These are phyloP conservation scores for Saccharomycopsis fermentans DNA, from an alignment of 805 yeast genomes.

Conservation along the genomic window DNA sequence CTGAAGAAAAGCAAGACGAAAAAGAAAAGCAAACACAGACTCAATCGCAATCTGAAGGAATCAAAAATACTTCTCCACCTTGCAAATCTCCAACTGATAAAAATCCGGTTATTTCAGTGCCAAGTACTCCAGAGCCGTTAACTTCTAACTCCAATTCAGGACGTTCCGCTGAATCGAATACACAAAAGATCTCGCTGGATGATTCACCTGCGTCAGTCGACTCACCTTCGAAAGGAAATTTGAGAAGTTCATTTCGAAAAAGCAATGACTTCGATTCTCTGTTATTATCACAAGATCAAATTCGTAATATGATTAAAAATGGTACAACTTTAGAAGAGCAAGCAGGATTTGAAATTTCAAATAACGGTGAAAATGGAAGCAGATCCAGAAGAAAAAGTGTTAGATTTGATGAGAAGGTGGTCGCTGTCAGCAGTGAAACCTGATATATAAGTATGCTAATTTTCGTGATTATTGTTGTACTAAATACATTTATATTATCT, in stretches of 20 bases:
- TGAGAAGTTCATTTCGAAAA: conserved; percentile 18
- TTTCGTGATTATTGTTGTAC: too few species aligned
- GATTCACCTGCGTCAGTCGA: background rate
- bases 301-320: conserved; percentile 37
- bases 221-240: conserved; percentile 10
- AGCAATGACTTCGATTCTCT: conserved; percentile 2
- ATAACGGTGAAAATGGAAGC: conserved; percentile 18
- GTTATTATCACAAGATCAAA: conserved; percentile 26
- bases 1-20: conserved; percentile 31
- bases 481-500: too few species aligned
- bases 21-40: conserved; percentile 39
- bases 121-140: conserved; percentile 26
- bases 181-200: too few species aligned
- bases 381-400: conserved; percentile 47
- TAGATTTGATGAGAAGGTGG: conserved; percentile 52
- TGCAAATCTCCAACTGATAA: background rate
- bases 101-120: background rate
- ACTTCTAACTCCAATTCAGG: background rate
- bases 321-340: conserved; percentile 40
- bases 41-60: conserved; percentile 19
- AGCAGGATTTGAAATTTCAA: conserved; percentile 27
- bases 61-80: background rate
- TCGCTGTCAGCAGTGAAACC: conserved; percentile 30
- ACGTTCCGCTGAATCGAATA: background rate
- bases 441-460: too few species aligned